phyloP scores from a whole-genome alignment of 2,329 filamentous ascomycete species.

The Dactylella cylindrospora region DNA sequence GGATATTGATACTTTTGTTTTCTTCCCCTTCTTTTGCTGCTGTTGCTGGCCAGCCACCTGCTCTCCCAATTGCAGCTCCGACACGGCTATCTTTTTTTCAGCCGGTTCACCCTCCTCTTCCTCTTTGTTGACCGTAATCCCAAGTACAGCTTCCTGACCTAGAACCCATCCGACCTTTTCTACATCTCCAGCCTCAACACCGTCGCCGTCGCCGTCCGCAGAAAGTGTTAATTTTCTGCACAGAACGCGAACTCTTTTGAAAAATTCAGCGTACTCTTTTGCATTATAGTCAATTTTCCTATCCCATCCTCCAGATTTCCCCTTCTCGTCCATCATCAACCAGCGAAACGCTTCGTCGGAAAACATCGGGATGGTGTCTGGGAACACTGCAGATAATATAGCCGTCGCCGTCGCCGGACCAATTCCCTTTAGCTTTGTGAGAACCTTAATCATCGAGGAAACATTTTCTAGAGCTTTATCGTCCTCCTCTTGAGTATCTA shows the following conservation, averaged over 20 bases:
- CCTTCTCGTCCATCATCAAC: slow-evolving; percentile 62
- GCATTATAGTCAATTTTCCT: slow-evolving; percentile 67
- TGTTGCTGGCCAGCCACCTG: neutral
- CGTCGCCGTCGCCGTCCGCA: slow-evolving; percentile 9
- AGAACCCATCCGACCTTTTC: slow-evolving; percentile 42
- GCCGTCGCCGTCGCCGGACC: slow-evolving; percentile 79
- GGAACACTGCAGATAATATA: slow-evolving; percentile 66
- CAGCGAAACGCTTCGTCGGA: slow-evolving; percentile 77
- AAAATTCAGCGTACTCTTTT: slow-evolving; percentile 67
- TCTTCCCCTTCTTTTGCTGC: slow-evolving; percentile 8
- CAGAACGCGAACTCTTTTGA: slow-evolving; percentile 47
- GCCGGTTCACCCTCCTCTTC: neutral
- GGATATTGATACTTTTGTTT: too few species aligned
- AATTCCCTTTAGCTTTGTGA: slow-evolving; percentile 69
- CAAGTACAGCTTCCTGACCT: slow-evolving; percentile 28
- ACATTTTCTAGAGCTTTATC: slow-evolving; percentile 48
- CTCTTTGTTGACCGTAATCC: neutral
- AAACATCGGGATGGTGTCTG: slow-evolving; percentile 68
- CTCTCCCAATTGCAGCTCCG: neutral
- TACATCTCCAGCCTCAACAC: slow-evolving; percentile 14
- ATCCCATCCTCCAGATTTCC: slow-evolving; percentile 54
- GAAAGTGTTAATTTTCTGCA: slow-evolving; percentile 22
- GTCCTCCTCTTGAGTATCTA: slow-evolving; percentile 57
- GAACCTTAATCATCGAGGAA: slow-evolving; percentile 56
- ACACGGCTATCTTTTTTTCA: neutral